A percentile compares a stretch with the other conserved stretches of the same genome.
Conservation (phyloP, 1,284 basidiomycete genomes). For the Termitomyces sp. region DNA sequence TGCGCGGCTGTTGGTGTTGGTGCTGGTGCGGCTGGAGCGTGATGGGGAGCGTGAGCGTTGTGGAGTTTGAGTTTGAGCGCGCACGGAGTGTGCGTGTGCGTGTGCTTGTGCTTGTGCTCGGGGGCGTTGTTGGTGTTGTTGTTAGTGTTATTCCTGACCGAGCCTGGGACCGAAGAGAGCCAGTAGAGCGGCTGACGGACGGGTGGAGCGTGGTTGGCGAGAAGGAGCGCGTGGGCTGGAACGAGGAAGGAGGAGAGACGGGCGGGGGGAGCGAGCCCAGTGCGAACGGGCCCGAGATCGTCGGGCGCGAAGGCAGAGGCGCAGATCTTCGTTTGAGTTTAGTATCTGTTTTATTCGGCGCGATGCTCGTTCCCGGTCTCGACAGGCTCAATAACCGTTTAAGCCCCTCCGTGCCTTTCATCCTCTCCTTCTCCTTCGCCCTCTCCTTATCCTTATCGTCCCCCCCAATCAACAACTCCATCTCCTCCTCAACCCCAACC, state of each 20-base stretch:
- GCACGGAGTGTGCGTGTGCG: conserved; percentile 2
- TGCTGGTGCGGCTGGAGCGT: neutral
- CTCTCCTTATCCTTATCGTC: neutral
- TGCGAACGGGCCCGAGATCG: conserved; percentile 34
- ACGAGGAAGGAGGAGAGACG: conserved; percentile 17
- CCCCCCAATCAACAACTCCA: neutral
- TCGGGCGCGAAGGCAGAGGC: neutral
- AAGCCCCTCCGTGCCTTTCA: conserved; percentile 12
- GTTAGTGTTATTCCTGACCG: too few relatives aligned
- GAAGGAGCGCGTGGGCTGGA: conserved; percentile 9
- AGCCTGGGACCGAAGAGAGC: conserved; percentile 9
- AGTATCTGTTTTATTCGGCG: conserved; percentile 10
- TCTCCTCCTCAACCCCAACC: neutral
- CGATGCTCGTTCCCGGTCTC: conserved; percentile 11
- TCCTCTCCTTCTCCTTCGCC: neutral
- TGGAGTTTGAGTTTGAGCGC: conserved; percentile 13
- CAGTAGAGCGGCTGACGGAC: conserved; percentile 14
- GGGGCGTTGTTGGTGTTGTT: too few relatives aligned
- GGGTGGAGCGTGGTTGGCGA: conserved; percentile 2
- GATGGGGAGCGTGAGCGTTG: conserved; percentile 9
- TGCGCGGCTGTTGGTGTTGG: conserved; percentile 3
- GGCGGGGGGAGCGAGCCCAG: conserved; percentile 27
- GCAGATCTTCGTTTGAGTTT: neutral
- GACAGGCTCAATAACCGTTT: conserved; percentile 31
- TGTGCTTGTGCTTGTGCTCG: too few relatives aligned